Conservation (phyloP, 2,329 filamentous ascomycete species). For the Trichoderma afroharzianum region DNA sequence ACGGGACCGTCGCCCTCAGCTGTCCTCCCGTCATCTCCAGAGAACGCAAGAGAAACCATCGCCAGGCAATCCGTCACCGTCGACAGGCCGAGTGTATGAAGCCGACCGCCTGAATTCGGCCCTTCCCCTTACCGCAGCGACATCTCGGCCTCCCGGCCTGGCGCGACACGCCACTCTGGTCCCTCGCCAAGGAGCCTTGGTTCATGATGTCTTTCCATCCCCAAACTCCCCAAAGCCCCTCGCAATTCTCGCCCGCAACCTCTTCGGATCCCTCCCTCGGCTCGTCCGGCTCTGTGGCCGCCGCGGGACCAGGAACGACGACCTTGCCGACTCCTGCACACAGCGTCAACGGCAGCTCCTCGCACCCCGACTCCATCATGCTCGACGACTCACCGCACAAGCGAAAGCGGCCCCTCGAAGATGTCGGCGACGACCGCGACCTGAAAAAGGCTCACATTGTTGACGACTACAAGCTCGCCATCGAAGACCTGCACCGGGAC, state of each 20-base stretch:
- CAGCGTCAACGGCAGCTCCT: constrained; percentile 56
- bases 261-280: constrained; percentile 49
- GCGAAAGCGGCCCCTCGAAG: constrained; percentile 58
- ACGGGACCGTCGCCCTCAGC: neutral
- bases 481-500: constrained; percentile 63
- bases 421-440: constrained; percentile 52
- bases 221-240: constrained; percentile 65
- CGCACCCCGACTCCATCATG: constrained; percentile 44
- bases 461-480: constrained; percentile 58
- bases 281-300: constrained; percentile 47
- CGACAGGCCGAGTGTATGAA: constrained; percentile 28
- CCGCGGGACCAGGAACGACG: constrained; percentile 42
- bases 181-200: constrained; percentile 29
- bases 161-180: constrained; percentile 31
- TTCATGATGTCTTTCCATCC: constrained; percentile 63
- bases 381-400: constrained; percentile 55
- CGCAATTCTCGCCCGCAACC: constrained; percentile 55
- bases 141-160: constrained; percentile 31
- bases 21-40: neutral
- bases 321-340: constrained; percentile 60
- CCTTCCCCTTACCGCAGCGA: constrained; percentile 31
- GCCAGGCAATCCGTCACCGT: neutral
- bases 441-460: constrained; percentile 62
- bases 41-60: neutral
- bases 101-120: constrained; percentile 25